Base-by-base conservation (phyloP, 2,329 filamentous ascomycete genomes). In the Penicillium griseofulvum region DNA sequence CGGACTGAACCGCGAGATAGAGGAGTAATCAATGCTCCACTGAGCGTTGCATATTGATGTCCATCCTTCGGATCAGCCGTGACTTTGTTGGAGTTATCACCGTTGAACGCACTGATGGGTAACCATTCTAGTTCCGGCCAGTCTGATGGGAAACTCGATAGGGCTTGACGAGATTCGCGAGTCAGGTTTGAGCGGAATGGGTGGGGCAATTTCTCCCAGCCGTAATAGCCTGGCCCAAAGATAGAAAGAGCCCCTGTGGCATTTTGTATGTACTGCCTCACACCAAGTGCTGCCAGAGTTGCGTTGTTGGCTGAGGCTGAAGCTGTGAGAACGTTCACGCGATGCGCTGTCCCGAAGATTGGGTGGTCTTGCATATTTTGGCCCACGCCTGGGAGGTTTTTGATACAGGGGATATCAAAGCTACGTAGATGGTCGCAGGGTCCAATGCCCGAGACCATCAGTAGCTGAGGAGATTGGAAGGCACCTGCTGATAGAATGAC, bases 341-440 rank as follows among this genome's bases (percentile, higher is more conserved):
- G 64, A 54, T 71, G 70, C 10, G 69, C 64, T 31, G 72, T 63
- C 16, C 68, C 68, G 51, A 69, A 71, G 52, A 69, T 61, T 28
- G 56, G 49, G 42, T 76, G 73, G 52, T 83, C 80, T 55, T 74
- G 72, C 58, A 83, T 71, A 51, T 80, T 78, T 60, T 65, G 55
- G 26, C 65, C 65, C 2, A 68, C 65, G 16, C 65, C 65, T 2
- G 61, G 60, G 8, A 60, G 57, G 45, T 67, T 41, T 14, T 48
- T 29, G 31, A 62, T 39, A 36, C 55, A 57, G 9, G 57, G 56
- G 42, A 65, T 64, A 11, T 33, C 44, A 39, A 61, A 50, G 10
- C 37, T 39, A 12, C 49, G 22, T 16, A 69, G 54, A 7, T 68
- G 62, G 1, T 61, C 65, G 28, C 58, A 59, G 5, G 54, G 31